A percentile compares a stretch with the other conserved stretches of the same genome.
Conservation (phyloP, 2,329 filamentous ascomycete genomes). For the Xylariaceae sp. region DNA sequence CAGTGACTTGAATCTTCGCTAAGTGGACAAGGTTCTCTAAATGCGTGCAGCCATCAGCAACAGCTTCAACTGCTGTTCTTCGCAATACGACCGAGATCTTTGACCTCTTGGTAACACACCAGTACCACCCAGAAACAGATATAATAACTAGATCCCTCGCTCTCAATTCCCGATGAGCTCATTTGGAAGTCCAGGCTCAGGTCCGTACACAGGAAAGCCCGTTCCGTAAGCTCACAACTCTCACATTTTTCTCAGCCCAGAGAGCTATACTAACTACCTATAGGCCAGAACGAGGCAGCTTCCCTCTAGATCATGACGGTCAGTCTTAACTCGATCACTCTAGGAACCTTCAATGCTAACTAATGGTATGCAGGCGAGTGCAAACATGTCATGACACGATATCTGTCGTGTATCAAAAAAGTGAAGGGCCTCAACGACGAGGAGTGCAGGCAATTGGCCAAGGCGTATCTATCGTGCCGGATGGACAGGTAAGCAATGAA, state of each 20-base stretch:
- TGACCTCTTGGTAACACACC: no score
- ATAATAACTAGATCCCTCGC: not conserved
- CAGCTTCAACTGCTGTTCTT: no score
- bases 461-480: conserved; percentile 82
- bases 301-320: conserved; percentile 94
- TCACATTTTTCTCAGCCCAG: conserved; percentile 2
- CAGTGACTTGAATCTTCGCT: no score
- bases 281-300: conserved; percentile 87
- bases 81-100: no score
- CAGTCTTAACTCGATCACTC: conserved; percentile 17
- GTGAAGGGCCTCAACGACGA: conserved; percentile 80
- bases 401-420: conserved; percentile 82
- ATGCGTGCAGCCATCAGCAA: no score
- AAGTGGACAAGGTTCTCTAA: no score
- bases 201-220: conserved; percentile 28
- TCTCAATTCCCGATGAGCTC: conserved; percentile 23
- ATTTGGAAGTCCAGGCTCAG: conserved; percentile 30
- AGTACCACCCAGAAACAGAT: not conserved
- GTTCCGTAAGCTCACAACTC: conserved; percentile 23
- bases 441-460: conserved; percentile 79
- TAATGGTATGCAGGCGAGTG: conserved; percentile 67
- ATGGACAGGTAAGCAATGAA: conserved; percentile 76
- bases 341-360: not conserved
- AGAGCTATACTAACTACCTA: conserved; percentile 5
- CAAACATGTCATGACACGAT: conserved; percentile 80